These are phyloP conservation scores for Mycocentrospora acerina DNA, from an alignment of 2,329 filamentous ascomycete species.

Conservation along the genomic window DNA sequence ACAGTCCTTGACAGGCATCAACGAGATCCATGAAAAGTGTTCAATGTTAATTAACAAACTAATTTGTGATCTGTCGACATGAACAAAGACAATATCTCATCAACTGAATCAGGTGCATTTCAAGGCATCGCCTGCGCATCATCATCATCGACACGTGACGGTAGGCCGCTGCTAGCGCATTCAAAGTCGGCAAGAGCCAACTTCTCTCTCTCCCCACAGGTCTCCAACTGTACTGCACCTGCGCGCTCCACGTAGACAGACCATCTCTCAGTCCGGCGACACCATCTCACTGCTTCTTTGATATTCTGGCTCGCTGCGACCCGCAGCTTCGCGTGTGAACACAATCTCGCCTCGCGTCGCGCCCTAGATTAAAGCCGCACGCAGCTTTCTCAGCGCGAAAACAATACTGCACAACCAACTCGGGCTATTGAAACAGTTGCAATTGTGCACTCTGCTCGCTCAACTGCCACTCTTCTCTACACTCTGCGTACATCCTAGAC, in stretches of 20 bases:
- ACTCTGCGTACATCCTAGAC: constrained; percentile 31
- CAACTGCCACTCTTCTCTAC: constrained; percentile 26
- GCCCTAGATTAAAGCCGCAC: constrained; percentile 25
- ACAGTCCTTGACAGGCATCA: no score
- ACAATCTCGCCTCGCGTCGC: constrained; percentile 23
- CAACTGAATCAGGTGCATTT: no score
- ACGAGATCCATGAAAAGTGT: no score
- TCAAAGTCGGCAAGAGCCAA: constrained; percentile 15
- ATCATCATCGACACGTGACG: no score
- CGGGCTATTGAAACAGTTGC: constrained; percentile 17
- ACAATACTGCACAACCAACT: constrained; percentile 19
- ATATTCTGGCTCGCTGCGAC: constrained; percentile 22
- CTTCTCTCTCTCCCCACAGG: constrained; percentile 7
- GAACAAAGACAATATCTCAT: no score
- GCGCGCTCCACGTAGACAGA: constrained; percentile 23
- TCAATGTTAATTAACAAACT: no score
- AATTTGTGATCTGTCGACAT: no score
- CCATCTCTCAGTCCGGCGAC: constrained; percentile 15
- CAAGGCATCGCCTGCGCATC: no score
- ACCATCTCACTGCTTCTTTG: constrained; percentile 20
- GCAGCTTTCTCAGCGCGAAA: constrained; percentile 20
- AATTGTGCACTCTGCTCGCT: constrained; percentile 17
- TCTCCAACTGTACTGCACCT: constrained; percentile 16
- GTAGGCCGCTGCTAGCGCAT: no score
- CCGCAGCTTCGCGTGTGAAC: constrained; percentile 18